Evolutionary conservation across 371 early-diverging fungal species (phyloP), one percentile per base, ranked within the genome.

Genomic region (Zychaea mexicana): DNA sequence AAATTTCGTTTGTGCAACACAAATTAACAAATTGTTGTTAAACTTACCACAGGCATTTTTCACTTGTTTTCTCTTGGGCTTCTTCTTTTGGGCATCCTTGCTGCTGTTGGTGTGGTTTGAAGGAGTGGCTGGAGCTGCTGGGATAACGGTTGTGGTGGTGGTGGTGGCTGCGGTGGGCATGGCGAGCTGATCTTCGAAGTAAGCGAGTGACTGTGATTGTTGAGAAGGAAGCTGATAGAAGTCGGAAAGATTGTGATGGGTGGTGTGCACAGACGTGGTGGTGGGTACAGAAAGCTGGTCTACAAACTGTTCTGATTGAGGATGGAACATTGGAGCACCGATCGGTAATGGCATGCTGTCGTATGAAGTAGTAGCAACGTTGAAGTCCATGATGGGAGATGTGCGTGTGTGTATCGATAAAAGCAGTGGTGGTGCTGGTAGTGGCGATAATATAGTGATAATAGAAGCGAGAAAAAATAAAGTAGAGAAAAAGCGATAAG

Each of bases 1-100:
- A 27, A 24, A 22, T 30, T 52, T 45, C 30, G 36, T 30, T 28
- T 55, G 56, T 49, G 56, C 19, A 55, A 62, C 45, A 24, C 15
- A 10, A 31, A 42, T n/a, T 19, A n/a, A 13, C 12, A 30, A 9
- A 12, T 19, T 26, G 22, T 52, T 27, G 32, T 39, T 30, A 24
- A 49, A 71, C 78, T 68, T 83, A 88, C 87, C 85, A 77, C 94
- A 93, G 17, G 94, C 94, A 70, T 90, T 89, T 68, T 93, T 93
- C 57, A 92, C 92, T 69, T 93, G 94, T 52, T 88, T 85, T 52
- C 91, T 72, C 61, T 72, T 72, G 3, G 73, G 64, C 52, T 68
- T 72, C 17, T 63, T 33, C 32, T 57, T 47, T 15, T 52, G 28
- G 45, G 17, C 15, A 24, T 65, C 64, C 31, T 49, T 57, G 45